Evolutionary conservation across 495 filamentous ascomycete genomes (phyloP).

Genomic region (Diplogelasinospora grovesii): DNA sequence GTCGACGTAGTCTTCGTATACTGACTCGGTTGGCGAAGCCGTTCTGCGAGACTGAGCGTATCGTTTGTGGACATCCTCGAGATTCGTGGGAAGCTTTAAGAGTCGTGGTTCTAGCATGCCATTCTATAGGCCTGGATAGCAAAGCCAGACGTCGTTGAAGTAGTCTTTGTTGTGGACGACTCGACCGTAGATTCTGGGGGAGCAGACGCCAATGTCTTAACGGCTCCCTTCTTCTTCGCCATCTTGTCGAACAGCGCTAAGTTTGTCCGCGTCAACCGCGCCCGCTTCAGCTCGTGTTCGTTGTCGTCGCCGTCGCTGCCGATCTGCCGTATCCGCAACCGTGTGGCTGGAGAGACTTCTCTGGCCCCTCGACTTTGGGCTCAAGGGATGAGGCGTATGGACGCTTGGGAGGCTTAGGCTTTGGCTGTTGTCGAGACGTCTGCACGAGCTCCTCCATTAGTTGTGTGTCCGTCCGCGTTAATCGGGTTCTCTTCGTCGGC

Average conservation of each 20-base stretch:
- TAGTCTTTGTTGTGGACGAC: neutral
- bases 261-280: neutral
- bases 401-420: conserved; percentile 12
- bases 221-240: neutral
- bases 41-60: conserved; percentile 14
- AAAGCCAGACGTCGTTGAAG: neutral
- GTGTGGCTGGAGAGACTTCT: neutral
- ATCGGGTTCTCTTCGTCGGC: conserved; percentile 15
- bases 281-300: neutral
- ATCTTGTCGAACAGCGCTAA: neutral
- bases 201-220: neutral
- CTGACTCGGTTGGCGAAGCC: conserved; percentile 17
- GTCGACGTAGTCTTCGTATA: conserved; percentile 12
- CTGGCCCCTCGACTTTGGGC: neutral
- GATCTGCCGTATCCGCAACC: neutral
- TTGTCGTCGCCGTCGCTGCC: conserved; percentile 3
- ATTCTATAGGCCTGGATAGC: conserved; percentile 8
- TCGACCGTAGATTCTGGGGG: neutral
- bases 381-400: conserved; percentile 11
- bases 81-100: conserved; percentile 19
- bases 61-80: conserved; percentile 19
- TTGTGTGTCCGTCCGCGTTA: conserved; percentile 11
- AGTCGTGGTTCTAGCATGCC: conserved; percentile 15
- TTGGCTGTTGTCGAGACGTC: neutral
- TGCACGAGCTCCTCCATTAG: neutral